These are phyloP conservation scores for Moringa oleifera DNA, from an alignment of 345 rosid genomes.

Conservation along the genomic window DNA sequence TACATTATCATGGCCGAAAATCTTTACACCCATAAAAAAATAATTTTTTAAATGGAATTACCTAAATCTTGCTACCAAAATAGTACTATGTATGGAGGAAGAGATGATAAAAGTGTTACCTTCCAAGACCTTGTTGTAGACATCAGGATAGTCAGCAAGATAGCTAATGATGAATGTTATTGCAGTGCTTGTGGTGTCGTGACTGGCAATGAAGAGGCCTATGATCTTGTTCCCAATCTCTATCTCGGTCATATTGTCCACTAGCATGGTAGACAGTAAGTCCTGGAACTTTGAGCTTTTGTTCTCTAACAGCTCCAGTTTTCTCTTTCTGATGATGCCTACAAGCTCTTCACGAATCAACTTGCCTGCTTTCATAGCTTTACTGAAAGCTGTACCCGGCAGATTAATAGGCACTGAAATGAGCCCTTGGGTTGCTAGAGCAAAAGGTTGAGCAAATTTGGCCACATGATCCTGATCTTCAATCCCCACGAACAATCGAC, in stretches of 20 bases:
- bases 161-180: slow-evolving; percentile 23
- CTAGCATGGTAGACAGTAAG: slow-evolving; percentile 15
- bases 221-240: slow-evolving; percentile 25
- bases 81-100: no score
- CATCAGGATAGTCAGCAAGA: slow-evolving; percentile 25
- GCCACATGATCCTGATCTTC: slow-evolving; percentile 9
- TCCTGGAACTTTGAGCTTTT: slow-evolving; percentile 4
- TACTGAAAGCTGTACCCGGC: slow-evolving; percentile 22
- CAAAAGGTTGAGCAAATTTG: slow-evolving; percentile 14
- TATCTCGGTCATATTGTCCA: slow-evolving; percentile 22
- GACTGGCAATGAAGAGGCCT: slow-evolving; percentile 26
- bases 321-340: slow-evolving; percentile 18
- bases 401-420: slow-evolving; percentile 29
- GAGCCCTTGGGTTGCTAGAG: slow-evolving; percentile 21
- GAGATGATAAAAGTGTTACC: no score
- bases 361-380: slow-evolving; percentile 20
- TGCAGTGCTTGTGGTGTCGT: slow-evolving; percentile 25
- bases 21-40: no score
- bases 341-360: slow-evolving; percentile 14
- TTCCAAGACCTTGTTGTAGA: slow-evolving; percentile 16
- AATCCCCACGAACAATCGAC: slow-evolving; percentile 24
- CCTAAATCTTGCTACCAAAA: no score
- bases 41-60: no score
- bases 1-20: no score
- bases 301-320: slow-evolving; percentile 12